Evolutionary conservation across 2,329 filamentous ascomycete genomes (phyloP).

Genomic region (Daldinia sp.): DNA sequence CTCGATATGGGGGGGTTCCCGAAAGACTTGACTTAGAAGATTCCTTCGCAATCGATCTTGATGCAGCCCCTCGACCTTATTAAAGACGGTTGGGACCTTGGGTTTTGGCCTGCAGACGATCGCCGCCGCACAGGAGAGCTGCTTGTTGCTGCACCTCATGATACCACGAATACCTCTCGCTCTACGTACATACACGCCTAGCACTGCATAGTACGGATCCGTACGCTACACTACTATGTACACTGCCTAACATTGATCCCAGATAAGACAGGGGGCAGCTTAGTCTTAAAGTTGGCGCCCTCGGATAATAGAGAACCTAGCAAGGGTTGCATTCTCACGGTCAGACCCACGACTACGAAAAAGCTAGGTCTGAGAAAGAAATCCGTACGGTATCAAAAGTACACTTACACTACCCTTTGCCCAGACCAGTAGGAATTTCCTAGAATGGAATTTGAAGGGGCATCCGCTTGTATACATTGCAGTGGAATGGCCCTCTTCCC

Average conservation of each 20-base stretch:
- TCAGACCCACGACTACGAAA: constrained; percentile 31
- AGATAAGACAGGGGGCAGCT: constrained; percentile 28
- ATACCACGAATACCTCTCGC: constrained; percentile 7
- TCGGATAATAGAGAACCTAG: constrained; percentile 38
- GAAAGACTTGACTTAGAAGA: constrained; percentile 5
- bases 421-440: constrained; percentile 25
- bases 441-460: constrained; percentile 21
- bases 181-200: neutral
- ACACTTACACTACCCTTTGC: constrained; percentile 4
- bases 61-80: constrained; percentile 24
- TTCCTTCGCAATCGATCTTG: constrained; percentile 7
- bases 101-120: constrained; percentile 38
- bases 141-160: constrained; percentile 29
- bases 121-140: constrained; percentile 32
- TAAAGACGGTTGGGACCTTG: constrained; percentile 19
- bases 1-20: constrained; percentile 6
- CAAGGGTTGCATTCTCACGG: constrained; percentile 30
- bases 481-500: neutral
- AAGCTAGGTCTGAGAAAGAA: constrained; percentile 9
- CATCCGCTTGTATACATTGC: neutral
- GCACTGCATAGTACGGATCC: too few relatives aligned
- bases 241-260: constrained; percentile 1
- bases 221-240: too few relatives aligned
- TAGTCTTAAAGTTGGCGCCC: constrained; percentile 33
- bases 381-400: constrained; percentile 13